phyloP scores from a whole-genome alignment of 257 asterid genomes.

The Schizonepeta tenuifolia region DNA sequence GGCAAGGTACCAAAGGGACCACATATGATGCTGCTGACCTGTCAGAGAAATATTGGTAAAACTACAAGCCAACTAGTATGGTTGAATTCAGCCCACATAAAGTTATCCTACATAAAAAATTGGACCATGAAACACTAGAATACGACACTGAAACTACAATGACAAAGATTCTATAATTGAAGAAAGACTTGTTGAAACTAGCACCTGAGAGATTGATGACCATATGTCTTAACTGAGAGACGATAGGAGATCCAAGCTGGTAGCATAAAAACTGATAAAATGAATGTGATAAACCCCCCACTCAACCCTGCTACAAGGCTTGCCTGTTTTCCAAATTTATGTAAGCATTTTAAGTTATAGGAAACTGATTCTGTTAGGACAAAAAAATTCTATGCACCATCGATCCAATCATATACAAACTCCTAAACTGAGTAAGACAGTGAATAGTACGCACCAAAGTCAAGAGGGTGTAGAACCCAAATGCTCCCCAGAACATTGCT shows the following conservation, averaged over 20 bases:
- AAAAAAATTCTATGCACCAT: conserved; percentile 5
- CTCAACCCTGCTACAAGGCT: conserved; percentile 75
- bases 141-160: neutral
- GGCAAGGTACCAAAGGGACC: conserved; percentile 74
- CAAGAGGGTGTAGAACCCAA: conserved; percentile 81
- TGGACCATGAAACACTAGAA: conserved; percentile 18
- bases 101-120: conserved; percentile 12
- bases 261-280: conserved; percentile 72
- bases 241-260: conserved; percentile 80
- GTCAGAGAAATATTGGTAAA: conserved; percentile 47
- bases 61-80: conserved; percentile 25
- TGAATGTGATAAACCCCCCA: conserved; percentile 87
- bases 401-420: conserved; percentile 23
- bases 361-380: conserved; percentile 23
- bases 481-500: conserved; percentile 99
- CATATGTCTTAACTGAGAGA: conserved; percentile 58
- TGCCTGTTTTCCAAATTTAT: conserved; percentile 63
- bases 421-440: conserved; percentile 28
- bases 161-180: conserved; percentile 18
- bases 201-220: conserved; percentile 80
- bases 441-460: conserved; percentile 64
- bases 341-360: conserved; percentile 37
- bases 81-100: conserved; percentile 15
- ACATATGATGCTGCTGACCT: conserved; percentile 87
- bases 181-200: conserved; percentile 27